Evolutionary conservation across 371 early-diverging fungal species (phyloP), one percentile per base, ranked within the genome.

Genomic region (Circinella minor): DNA sequence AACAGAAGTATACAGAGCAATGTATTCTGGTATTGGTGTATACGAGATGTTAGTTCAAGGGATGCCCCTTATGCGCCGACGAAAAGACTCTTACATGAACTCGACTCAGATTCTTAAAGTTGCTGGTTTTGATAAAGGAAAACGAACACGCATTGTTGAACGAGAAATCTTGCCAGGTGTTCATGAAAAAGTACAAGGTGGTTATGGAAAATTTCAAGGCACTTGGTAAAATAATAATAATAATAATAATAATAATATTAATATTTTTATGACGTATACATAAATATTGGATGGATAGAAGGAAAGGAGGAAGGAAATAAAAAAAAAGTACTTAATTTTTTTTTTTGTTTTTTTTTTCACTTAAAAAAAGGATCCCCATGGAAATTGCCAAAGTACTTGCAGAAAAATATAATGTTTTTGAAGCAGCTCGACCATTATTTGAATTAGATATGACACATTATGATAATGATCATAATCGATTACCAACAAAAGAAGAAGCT

Each of bases 191-290:
- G 93, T 98, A 11, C 98, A 98, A 81, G 99, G 99, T 27, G 99
- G 99, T 17, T 97, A 97, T 79, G 99, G 99, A 43, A 96, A 97
- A 84, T 97, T 94, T 76, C 97, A 98, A 84, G 98, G 98, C 49
- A 95, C 95, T 47, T 96, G 90, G 92, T 92, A 85, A 57, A n/a
- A 57, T 13, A 51, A 13, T 13, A 13, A 51, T n/a, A 51, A 43
- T 27, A 27, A 27, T 27, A 27, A 27, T 27, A n/a, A 39, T 39
- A 39, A 39, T 39, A 39, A 43, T 43, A 27, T 47, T 47, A 47
- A 47, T 15, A 11, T 47, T 47, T 1, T 47, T 15, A 11, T 15
- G 9, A 15, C 15, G 47, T 47, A 47, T 59, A 36, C 15, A 14
- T 34, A 14, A 18, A 36, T 59, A 36, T 36, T 20, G 7, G 60